Evolutionary conservation across 305 asterid genomes (phyloP), one percentile per base, ranked within the genome.

Genomic region (Salvia sclarea): DNA sequence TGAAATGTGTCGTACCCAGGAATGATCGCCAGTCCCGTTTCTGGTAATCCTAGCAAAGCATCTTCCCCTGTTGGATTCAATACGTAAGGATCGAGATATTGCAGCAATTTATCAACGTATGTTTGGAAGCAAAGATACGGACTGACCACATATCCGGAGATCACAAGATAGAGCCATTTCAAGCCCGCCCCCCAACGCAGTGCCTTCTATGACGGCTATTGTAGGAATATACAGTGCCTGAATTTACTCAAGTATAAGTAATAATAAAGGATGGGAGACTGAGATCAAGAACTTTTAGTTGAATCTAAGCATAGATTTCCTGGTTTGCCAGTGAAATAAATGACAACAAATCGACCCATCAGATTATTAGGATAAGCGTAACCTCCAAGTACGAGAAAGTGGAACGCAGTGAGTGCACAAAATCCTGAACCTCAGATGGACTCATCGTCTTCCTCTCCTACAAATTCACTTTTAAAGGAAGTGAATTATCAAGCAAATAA

Each of bases 161-260:
- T 93, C 98, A 82, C 96, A 93, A 69, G 95, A 88, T 81, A 93
- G 74, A 28, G 98, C 91, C 97, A 93, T 84, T 86, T 93, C 98
- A 66, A 93, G 83, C 31, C 97, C 98, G 74, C 97, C 98, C 25
- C 97, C 98, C 72, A 90, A 71, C 28, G 98, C 96, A 67, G 76
- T 85, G 48, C 98, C 98, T 82, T 93, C 98, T 52, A 93, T 82
- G 54, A 87, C 96, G 54, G 97, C 98, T 75, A 93, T 86, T 17
- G 97, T 86, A 43, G 98, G 98, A 74, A 90, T 82, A 69, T 61
- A 53, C 75, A 93, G 89, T 64, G 75, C 88, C 97, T 92, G 84
- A 61, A 67, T 30, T 64, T 37, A 64, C 50, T 67, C 21, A 70
- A 61, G 61, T 61, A 72, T n/a, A 18, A 41, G 33, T 12, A 14